Conservation (phyloP, 306 rosid species). For the Dicorynia guianensis region DNA sequence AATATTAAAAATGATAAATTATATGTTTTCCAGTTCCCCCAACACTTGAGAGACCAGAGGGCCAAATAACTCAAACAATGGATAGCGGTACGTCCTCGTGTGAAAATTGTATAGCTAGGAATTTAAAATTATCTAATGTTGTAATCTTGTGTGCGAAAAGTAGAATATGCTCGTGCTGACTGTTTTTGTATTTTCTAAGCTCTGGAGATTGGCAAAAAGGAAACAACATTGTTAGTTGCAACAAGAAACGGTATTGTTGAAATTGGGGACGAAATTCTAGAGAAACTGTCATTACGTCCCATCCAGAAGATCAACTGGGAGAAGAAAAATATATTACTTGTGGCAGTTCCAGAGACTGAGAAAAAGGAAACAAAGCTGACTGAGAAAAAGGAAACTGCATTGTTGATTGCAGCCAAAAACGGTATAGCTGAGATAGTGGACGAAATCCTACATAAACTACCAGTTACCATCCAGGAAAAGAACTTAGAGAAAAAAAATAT, state of each 20-base stretch:
- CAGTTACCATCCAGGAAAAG: constrained; percentile 38
- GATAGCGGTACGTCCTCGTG: neutral
- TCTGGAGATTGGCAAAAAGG: neutral
- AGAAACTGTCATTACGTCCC: constrained; percentile 12
- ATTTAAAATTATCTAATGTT: no score
- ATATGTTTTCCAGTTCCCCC: no score
- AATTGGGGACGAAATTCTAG: constrained; percentile 33
- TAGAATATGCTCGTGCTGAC: no score
- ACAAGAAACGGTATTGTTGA: constrained; percentile 47
- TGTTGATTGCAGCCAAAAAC: constrained; percentile 44
- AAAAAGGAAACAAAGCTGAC: no score
- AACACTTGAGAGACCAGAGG: no score
- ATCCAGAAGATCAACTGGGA: constrained; percentile 36
- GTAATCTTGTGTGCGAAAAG: no score
- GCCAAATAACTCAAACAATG: no score
- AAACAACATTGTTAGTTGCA: constrained; percentile 42
- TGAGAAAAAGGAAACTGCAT: constrained; percentile 14
- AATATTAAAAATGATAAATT: no score
- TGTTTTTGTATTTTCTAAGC: no score
- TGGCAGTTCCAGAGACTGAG: constrained; percentile 21
- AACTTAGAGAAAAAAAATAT: constrained; percentile 44
- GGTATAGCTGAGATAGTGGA: constrained; percentile 51
- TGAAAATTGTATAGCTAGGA: neutral
- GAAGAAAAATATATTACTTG: constrained; percentile 43
- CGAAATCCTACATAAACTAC: neutral